phyloP scores from a whole-genome alignment of 78 protist genomes.

The Bodo saltans region DNA sequence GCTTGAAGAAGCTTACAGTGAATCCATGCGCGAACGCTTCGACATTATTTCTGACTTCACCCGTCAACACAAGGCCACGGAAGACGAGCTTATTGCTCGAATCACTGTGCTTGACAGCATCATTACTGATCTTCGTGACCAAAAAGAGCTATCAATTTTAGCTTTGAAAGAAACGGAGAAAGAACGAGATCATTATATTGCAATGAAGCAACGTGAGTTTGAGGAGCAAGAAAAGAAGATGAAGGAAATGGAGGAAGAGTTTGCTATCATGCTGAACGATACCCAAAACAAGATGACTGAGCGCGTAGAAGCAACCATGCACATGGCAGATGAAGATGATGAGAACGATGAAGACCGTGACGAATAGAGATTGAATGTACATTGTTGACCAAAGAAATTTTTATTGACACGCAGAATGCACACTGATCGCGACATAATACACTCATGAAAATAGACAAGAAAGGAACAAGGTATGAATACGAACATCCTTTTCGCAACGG shows the following conservation, averaged over 20 bases:
- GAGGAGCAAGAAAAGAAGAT: constrained; percentile 31
- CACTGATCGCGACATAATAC: too few relatives aligned
- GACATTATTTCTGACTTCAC: constrained; percentile 68
- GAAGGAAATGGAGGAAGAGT: constrained; percentile 51
- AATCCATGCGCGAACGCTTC: constrained; percentile 34
- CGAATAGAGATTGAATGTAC: background rate
- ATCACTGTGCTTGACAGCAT: constrained; percentile 40
- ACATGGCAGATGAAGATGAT: background rate
- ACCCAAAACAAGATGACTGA: constrained; percentile 48
- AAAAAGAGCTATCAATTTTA: constrained; percentile 30
- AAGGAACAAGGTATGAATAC: too few relatives aligned
- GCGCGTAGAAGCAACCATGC: constrained; percentile 35
- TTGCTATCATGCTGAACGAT: constrained; percentile 50
- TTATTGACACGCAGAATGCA: too few relatives aligned
- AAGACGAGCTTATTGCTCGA: constrained; percentile 54
- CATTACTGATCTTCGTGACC: constrained; percentile 36
- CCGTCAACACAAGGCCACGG: constrained; percentile 60
- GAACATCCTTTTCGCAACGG: too few relatives aligned
- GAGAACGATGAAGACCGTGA: background rate
- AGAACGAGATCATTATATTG: constrained; percentile 34
- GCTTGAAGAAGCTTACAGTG: constrained; percentile 29
- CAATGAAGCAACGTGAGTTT: constrained; percentile 37
- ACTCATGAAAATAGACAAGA: too few relatives aligned
- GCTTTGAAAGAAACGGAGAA: constrained; percentile 13
- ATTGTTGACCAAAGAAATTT: too few relatives aligned